These are phyloP conservation scores for Pseudonitzschia multiseries DNA, from an alignment of 108 stramenopile species.

Conservation along the genomic window DNA sequence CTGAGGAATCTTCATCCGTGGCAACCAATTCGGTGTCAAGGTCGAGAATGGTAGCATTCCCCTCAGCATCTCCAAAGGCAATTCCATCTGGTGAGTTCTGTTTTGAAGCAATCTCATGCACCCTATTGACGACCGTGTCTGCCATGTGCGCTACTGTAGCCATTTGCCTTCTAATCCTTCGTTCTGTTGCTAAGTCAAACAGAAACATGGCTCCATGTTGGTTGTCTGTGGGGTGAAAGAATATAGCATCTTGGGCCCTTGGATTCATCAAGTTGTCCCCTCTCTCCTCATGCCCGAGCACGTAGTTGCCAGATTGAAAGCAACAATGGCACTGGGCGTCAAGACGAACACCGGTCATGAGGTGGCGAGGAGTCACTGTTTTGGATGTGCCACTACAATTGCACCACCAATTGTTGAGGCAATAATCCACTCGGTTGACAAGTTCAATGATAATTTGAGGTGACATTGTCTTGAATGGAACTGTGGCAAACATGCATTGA, in stretches of 20 bases:
- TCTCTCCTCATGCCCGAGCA: background rate
- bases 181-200: background rate
- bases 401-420: background rate
- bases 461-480: too few species aligned
- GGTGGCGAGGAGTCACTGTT: background rate
- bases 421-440: background rate
- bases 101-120: background rate
- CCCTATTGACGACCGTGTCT: background rate
- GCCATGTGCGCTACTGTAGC: background rate
- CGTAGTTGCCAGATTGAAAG: background rate
- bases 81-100: background rate
- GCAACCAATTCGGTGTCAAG: background rate
- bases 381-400: background rate
- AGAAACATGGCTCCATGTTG: background rate
- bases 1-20: too few species aligned
- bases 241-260: background rate
- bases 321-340: background rate
- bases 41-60: background rate
- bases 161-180: background rate
- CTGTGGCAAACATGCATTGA: too few species aligned
- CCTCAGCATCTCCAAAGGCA: background rate
- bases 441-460: background rate
- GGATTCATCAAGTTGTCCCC: background rate
- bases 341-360: background rate
- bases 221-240: background rate